Base-by-base conservation (phyloP, 371 early-diverging fungal species). In the Apophysomyces ossiformis region DNA sequence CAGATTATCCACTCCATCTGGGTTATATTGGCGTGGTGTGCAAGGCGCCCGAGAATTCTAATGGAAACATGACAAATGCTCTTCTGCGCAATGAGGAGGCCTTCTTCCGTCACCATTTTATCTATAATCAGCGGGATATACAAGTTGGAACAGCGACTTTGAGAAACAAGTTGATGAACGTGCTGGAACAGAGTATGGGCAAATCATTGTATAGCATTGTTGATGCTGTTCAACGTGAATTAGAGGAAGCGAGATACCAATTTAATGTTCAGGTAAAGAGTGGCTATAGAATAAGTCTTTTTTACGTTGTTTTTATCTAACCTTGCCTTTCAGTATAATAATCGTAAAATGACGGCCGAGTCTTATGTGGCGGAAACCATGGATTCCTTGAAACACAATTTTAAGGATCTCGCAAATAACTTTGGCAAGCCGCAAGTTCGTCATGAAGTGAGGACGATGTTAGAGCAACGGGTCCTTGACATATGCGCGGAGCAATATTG, bases 1-100 rank as follows among this genome's bases (percentile, higher is more conserved):
- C 89, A 57, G 93, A 97, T 60, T 96, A 96, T 71, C 97, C 97
- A 7, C 78, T 99, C 26, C 91, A 92, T 58, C 82, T 98, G 16
- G 99, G 99, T 6, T 99, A 99, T 75, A 90, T 99, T 69, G 99
- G 99, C 26, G 99, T 99, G 1, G 95, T 99, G 7, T 96, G 97
- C 82, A 93, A 93, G 75, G 73, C 83, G 8, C 83, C 82, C 26
- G 72, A 70, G 12, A 73, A 75, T 63, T 64, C 68, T 18, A 69
- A 75, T 13, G 83, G 76, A 57, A 85, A 85, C 37, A 83, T 87
- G 77, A 84, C 84, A 1, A 83, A 85, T 35, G 91, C 90, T 0
- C 75, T 92, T 44, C 84, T 93, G 50, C 84, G 86, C 58, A 79
- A 83, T n/a, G 93, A 91, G 69, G 89, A 91, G 35, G 76, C 84